Conservation (phyloP, 768 basidiomycete species). For the Hygrocybe coccinea region DNA sequence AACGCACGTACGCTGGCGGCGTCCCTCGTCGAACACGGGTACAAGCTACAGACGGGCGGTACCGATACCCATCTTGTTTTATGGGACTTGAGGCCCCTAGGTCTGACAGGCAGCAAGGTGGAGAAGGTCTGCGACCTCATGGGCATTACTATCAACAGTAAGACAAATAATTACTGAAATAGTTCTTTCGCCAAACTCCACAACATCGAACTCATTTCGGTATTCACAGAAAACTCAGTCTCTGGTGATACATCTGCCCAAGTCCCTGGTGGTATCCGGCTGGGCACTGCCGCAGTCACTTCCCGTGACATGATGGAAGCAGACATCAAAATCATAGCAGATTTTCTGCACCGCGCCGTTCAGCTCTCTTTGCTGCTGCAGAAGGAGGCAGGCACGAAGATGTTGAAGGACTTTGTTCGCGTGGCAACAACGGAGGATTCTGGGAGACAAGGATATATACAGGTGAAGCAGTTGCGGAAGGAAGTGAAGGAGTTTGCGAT, state of each 20-base stretch:
- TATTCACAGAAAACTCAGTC: slow-evolving; percentile 81
- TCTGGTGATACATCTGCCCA: slow-evolving; percentile 95
- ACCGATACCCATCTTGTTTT: slow-evolving; percentile 98
- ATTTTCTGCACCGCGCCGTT: slow-evolving; percentile 90
- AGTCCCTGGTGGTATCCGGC: slow-evolving; percentile 93
- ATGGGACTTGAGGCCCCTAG: slow-evolving; percentile 94
- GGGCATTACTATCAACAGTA: slow-evolving; percentile 95
- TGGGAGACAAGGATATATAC: slow-evolving; percentile 63
- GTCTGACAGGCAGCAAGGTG: slow-evolving; percentile 95
- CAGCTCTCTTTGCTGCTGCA: slow-evolving; percentile 86
- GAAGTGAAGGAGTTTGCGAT: slow-evolving; percentile 82
- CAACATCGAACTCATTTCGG: background rate
- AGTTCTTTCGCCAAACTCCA: no score
- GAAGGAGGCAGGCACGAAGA: slow-evolving; percentile 90
- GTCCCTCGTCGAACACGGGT: slow-evolving; percentile 70
- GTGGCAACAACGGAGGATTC: slow-evolving; percentile 66
- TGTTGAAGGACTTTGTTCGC: slow-evolving; percentile 92
- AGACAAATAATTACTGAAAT: slow-evolving; percentile 24
- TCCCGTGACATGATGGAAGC: slow-evolving; percentile 88
- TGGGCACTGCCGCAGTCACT: slow-evolving; percentile 91
- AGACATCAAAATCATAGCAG: slow-evolving; percentile 82
- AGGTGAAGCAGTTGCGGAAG: slow-evolving; percentile 67
- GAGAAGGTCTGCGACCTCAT: slow-evolving; percentile 97
- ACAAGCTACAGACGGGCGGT: slow-evolving; percentile 94
- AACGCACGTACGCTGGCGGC: slow-evolving; percentile 79